A percentile compares a stretch with the other conserved stretches of the same genome.
Evolutionary conservation across 1,284 basidiomycete genomes (phyloP).

Genomic region (Fereydounia khargensis): DNA sequence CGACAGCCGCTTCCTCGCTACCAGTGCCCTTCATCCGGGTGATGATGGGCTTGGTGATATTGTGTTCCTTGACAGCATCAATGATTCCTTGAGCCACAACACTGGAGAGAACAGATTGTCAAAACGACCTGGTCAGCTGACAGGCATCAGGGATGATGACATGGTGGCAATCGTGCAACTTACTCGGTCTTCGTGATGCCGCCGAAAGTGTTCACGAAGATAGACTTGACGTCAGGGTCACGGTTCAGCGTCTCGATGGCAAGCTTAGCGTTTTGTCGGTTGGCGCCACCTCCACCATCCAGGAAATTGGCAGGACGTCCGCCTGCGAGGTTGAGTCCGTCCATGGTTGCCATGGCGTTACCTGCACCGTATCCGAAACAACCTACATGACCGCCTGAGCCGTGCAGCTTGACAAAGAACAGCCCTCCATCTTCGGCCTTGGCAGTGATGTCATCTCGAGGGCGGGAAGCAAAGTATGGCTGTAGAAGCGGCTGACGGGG

Average conservation of each 20-base stretch:
- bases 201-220: conserved; percentile 46
- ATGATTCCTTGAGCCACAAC: conserved; percentile 44
- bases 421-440: conserved; percentile 37
- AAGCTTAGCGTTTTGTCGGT: conserved; percentile 26
- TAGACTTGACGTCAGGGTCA: conserved; percentile 36
- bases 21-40: conserved; percentile 37
- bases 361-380: conserved; percentile 47
- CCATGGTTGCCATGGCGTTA: conserved; percentile 47
- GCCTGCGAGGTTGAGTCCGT: conserved; percentile 32
- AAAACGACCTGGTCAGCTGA: not conserved
- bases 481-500: conserved; percentile 22
- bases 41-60: conserved; percentile 39
- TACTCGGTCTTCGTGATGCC: conserved; percentile 38
- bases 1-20: conserved; percentile 31
- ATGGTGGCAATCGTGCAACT: conserved; percentile 1
- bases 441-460: conserved; percentile 16
- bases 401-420: conserved; percentile 36
- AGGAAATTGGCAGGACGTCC: conserved; percentile 43
- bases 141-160: too few relatives aligned
- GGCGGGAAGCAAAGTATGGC: conserved; percentile 16
- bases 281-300: conserved; percentile 45
- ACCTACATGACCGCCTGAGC: conserved; percentile 28
- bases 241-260: conserved; percentile 40
- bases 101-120: not conserved
- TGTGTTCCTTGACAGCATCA: conserved; percentile 32